A percentile compares a stretch with the other conserved stretches of the same genome.
phyloP scores from a whole-genome alignment of 169 alveolate genomes.

The Cardiosporidium cionae region DNA sequence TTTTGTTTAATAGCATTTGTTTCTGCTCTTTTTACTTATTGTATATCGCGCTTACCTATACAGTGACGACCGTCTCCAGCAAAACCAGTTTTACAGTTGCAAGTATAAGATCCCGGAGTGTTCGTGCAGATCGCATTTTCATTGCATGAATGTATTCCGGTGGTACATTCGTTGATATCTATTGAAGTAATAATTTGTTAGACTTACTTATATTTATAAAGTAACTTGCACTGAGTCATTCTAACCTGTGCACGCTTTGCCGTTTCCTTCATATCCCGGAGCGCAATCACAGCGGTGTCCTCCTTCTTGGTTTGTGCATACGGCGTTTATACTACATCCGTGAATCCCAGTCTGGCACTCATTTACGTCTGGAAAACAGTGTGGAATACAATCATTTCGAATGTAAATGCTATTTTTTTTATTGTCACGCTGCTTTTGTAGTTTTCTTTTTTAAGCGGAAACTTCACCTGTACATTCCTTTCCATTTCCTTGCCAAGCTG shows the following conservation, averaged over 20 bases:
- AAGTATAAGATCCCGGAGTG: constrained; percentile 39
- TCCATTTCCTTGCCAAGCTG: too few species aligned
- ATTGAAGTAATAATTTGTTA: constrained; percentile 6
- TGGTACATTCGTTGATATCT: constrained; percentile 47
- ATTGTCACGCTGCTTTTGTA: too few species aligned
- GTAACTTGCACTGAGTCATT: too few species aligned
- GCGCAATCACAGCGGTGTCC: constrained; percentile 29
- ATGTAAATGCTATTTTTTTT: too few species aligned
- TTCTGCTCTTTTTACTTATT: too few species aligned
- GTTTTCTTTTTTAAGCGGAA: too few species aligned
- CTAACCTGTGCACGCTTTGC: constrained; percentile 11
- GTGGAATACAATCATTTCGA: too few species aligned
- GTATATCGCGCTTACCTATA: constrained; percentile 1
- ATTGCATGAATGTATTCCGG: constrained; percentile 27
- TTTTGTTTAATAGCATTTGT: constrained; percentile 29
- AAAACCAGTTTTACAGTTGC: constrained; percentile 40
- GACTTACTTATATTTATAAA: too few species aligned
- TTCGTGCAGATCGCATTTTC: constrained; percentile 41
- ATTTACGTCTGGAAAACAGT: constrained; percentile 35
- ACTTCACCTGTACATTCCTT: too few species aligned
- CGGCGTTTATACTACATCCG: constrained; percentile 24
- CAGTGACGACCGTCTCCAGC: constrained; percentile 20
- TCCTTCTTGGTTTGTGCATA: constrained; percentile 27
- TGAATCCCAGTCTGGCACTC: constrained; percentile 28
- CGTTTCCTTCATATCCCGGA: constrained; percentile 17